These are phyloP conservation scores for Aspergillus sp. DNA, from an alignment of 2,329 filamentous ascomycete species.

Conservation along the genomic window DNA sequence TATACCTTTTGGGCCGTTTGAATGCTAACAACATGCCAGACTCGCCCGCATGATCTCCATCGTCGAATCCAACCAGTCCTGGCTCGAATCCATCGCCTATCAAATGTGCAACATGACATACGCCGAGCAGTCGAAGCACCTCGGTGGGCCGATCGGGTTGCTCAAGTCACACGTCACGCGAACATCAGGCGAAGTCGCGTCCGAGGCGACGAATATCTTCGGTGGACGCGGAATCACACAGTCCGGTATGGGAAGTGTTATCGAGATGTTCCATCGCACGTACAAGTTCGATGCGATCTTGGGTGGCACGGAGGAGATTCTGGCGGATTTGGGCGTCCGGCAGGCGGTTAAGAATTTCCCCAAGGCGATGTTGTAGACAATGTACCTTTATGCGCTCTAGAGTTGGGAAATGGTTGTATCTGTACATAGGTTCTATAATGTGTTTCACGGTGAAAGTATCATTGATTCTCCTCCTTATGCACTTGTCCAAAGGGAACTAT, in stretches of 20 bases:
- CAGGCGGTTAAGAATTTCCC: constrained; percentile 86
- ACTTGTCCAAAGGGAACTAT: no score
- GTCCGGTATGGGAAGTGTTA: constrained; percentile 78
- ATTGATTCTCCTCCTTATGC: no score
- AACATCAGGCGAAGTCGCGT: constrained; percentile 79
- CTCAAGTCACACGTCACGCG: constrained; percentile 80
- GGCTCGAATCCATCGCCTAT: constrained; percentile 82
- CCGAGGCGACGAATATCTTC: constrained; percentile 84
- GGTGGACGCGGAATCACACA: constrained; percentile 81
- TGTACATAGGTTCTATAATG: no score
- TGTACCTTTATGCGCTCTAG: neutral
- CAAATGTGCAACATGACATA: constrained; percentile 89
- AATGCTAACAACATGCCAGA: constrained; percentile 39
- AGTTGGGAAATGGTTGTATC: no score
- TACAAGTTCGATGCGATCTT: constrained; percentile 82
- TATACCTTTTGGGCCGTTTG: neutral
- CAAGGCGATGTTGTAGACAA: constrained; percentile 73
- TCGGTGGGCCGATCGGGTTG: constrained; percentile 80
- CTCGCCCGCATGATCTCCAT: constrained; percentile 86
- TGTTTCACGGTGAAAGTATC: no score
- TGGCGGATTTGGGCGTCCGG: constrained; percentile 79
- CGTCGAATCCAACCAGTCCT: constrained; percentile 80
- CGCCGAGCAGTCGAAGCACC: constrained; percentile 71
- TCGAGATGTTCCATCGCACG: constrained; percentile 83
- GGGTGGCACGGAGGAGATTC: constrained; percentile 81